A percentile compares a stretch with the other conserved stretches of the same genome.
phyloP scores from a whole-genome alignment of 1,139 yeast genomes.

The Saccharomycopsis phalli region DNA sequence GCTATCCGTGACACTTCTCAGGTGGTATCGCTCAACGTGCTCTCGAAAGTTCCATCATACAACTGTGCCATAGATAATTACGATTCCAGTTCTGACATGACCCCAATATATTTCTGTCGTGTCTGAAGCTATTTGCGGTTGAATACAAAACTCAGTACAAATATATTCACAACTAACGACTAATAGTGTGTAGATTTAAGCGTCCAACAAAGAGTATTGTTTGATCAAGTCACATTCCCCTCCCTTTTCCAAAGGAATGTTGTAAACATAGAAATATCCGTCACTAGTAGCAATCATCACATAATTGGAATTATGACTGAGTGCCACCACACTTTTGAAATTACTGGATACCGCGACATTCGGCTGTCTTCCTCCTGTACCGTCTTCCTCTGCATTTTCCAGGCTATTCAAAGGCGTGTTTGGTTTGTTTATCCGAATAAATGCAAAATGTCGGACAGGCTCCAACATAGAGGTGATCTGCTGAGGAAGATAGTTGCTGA shows the following conservation, averaged over 20 bases:
- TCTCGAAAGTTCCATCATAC: conserved; percentile 10
- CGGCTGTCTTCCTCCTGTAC: conserved; percentile 30
- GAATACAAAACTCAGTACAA: neutral
- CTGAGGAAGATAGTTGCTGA: conserved; percentile 25
- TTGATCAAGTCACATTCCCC: conserved; percentile 32
- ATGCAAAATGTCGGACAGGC: conserved; percentile 35
- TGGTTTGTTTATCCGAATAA: conserved; percentile 25
- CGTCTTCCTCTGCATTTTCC: neutral
- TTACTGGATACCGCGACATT: conserved; percentile 2
- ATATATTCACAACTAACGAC: neutral
- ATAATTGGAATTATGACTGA: conserved; percentile 23
- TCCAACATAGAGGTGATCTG: conserved; percentile 29
- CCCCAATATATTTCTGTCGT: too few relatives aligned
- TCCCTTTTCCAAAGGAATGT: conserved; percentile 25
- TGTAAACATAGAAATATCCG: conserved; percentile 25
- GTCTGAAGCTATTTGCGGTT: too few relatives aligned
- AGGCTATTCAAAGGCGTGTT: conserved; percentile 26
- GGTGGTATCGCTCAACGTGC: conserved; percentile 6
- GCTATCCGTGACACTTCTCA: neutral
- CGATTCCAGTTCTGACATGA: neutral
- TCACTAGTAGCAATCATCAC: conserved; percentile 26
- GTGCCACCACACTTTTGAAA: conserved; percentile 23
- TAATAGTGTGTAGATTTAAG: neutral
- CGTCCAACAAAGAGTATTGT: conserved; percentile 25
- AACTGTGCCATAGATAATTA: conserved; percentile 9